Percentiles rank a stretch among this genome's conserved stretches.
Evolutionary conservation across 192 early-diverging fungal species (phyloP).

Genomic region (Gryganskiella cystojenkinii): DNA sequence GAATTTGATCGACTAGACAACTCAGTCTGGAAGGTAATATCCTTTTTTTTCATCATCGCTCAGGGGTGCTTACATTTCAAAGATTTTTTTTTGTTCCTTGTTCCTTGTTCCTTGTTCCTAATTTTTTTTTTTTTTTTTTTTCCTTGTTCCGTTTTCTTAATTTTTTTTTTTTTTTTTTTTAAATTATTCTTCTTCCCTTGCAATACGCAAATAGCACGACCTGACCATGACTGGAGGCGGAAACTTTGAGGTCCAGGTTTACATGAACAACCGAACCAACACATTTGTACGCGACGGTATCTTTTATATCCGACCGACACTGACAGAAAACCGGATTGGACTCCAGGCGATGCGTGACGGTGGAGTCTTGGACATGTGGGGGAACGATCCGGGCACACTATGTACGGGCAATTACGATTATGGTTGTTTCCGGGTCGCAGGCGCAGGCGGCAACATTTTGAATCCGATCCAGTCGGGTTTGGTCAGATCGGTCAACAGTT

Average conservation of each 20-base stretch:
- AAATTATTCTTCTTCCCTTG: too few relatives aligned
- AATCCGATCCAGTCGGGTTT: slow-evolving; percentile 71
- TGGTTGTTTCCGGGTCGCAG: slow-evolving; percentile 55
- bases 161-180: background rate
- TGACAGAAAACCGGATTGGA: slow-evolving; percentile 65
- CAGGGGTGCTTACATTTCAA: background rate
- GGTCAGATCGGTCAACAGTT: slow-evolving; percentile 56
- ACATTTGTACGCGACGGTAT: slow-evolving; percentile 67
- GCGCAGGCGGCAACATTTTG: slow-evolving; percentile 59
- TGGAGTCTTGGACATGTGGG: slow-evolving; percentile 52
- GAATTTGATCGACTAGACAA: slow-evolving; percentile 48
- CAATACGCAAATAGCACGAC: too few relatives aligned
- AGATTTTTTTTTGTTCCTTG: background rate
- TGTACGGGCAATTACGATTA: slow-evolving; percentile 52
- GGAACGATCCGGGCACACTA: slow-evolving; percentile 26
- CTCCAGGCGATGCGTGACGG: slow-evolving; percentile 49
- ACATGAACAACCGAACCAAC: slow-evolving; percentile 64
- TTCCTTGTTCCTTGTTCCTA: background rate
- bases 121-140: background rate
- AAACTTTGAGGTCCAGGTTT: slow-evolving; percentile 41
- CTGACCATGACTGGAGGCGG: slow-evolving; percentile 35
- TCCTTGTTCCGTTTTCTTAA: background rate
- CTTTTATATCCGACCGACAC: slow-evolving; percentile 70
- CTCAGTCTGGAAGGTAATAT: slow-evolving; percentile 28
- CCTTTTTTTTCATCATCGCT: background rate